Conservation (phyloP, 192 early-diverging fungal species). For the Backusella morwellensis region DNA sequence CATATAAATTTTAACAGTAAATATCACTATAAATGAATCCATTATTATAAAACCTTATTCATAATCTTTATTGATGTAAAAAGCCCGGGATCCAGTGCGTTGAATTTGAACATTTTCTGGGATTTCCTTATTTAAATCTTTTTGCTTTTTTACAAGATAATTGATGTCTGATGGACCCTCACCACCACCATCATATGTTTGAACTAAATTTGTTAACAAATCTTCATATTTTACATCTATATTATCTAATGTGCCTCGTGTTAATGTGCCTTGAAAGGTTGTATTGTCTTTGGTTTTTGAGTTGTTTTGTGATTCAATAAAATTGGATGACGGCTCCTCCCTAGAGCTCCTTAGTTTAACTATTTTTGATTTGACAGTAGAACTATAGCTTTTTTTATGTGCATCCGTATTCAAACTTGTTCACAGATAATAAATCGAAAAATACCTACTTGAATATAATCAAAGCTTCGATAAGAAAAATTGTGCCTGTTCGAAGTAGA, state of each 20-base stretch:
- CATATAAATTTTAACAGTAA: no score
- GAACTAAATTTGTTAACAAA: not conserved
- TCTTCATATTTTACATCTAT: not conserved
- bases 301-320: not conserved
- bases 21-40: no score
- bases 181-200: no score
- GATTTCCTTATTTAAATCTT: no score
- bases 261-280: constrained; percentile 4
- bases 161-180: no score
- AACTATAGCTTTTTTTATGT: not conserved
- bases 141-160: no score
- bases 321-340: not conserved
- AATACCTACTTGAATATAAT: constrained; percentile 19
- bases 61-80: no score
- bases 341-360: not conserved
- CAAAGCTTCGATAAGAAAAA: constrained; percentile 15
- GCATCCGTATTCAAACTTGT: no score
- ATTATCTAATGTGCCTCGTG: not conserved
- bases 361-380: not conserved
- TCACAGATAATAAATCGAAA: no score
- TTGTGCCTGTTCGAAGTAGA: constrained; percentile 10
- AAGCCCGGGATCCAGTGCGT: no score
- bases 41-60: no score
- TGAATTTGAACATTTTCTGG: no score
- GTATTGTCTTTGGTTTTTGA: not conserved